Evolutionary conservation across 441 rosid species (phyloP).

Genomic region (Eruca vesicaria): DNA sequence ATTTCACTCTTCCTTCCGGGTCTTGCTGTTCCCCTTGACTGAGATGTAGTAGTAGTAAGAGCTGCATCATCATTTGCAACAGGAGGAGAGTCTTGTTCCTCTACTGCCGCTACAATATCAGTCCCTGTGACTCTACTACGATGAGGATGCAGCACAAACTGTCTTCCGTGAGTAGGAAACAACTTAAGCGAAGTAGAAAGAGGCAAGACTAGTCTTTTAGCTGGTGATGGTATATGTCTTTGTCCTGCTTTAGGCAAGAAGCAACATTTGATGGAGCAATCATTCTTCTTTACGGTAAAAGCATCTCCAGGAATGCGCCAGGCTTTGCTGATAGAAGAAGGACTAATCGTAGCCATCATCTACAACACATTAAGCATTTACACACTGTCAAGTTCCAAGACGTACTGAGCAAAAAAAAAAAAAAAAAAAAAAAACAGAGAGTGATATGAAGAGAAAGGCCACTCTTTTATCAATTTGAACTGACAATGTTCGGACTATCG

Average conservation of each 20-base stretch:
- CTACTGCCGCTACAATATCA: constrained; percentile 66
- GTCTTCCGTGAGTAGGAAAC: constrained; percentile 51
- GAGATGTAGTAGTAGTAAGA: constrained; percentile 46
- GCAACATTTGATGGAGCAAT: constrained; percentile 40
- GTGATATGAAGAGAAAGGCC: neutral
- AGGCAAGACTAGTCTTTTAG: constrained; percentile 45
- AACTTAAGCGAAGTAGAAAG: constrained; percentile 42
- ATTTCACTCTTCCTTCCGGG: constrained; percentile 67
- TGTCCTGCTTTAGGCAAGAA: constrained; percentile 42
- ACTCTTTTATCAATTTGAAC: constrained; percentile 10
- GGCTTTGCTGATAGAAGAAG: constrained; percentile 58
- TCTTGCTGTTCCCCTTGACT: constrained; percentile 43
- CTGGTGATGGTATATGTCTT: constrained; percentile 20
- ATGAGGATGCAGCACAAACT: constrained; percentile 39
- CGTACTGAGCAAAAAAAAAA: no score
- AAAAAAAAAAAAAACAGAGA: no score
- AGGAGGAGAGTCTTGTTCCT: constrained; percentile 60
- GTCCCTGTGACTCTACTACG: constrained; percentile 58
- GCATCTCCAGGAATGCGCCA: constrained; percentile 60
- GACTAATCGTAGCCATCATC: constrained; percentile 62
- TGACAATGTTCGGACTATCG: neutral
- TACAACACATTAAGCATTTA: neutral
- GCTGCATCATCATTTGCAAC: constrained; percentile 36
- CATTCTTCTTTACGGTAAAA: constrained; percentile 44
- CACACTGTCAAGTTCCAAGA: neutral